These are phyloP conservation scores for Vigna unguiculata DNA, from an alignment of 306 rosid genomes.

Conservation along the genomic window DNA sequence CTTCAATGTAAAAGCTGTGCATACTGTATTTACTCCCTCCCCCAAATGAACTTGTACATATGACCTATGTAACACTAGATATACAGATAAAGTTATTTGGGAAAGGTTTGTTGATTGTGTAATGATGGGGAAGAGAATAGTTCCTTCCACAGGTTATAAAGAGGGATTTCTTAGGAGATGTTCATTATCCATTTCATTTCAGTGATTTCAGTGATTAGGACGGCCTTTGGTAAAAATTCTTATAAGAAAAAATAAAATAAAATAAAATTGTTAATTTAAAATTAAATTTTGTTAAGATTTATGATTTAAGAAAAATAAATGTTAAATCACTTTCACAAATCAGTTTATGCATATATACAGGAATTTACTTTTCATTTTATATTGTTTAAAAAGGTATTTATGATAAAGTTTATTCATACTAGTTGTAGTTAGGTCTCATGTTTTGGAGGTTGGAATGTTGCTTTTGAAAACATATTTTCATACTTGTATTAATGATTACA, in stretches of 20 bases:
- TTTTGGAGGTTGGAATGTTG: not conserved
- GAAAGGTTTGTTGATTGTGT: constrained; percentile 1
- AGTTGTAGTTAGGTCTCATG: too few relatives aligned
- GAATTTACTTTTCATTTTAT: too few relatives aligned
- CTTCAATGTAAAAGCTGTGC: constrained; percentile 1
- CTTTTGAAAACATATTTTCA: not conserved
- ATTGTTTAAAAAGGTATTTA: too few relatives aligned
- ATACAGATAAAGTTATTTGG: not conserved
- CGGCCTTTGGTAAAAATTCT: not conserved
- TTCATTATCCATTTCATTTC: not conserved
- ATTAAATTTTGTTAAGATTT: too few relatives aligned
- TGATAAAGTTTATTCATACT: too few relatives aligned
- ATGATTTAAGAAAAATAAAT: too few relatives aligned
- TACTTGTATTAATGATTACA: not conserved
- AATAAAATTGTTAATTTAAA: too few relatives aligned
- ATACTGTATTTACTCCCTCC: not conserved
- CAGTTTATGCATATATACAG: too few relatives aligned
- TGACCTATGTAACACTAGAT: not conserved
- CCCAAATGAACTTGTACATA: not conserved
- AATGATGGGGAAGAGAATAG: too few relatives aligned
- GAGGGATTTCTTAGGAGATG: not conserved
- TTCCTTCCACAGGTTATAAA: not conserved
- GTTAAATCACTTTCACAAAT: too few relatives aligned
- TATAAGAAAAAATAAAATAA: not conserved
- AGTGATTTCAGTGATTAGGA: too few relatives aligned